Evolutionary conservation across 139 green algal species (phyloP).

Genomic region (Chlorella sp.): DNA sequence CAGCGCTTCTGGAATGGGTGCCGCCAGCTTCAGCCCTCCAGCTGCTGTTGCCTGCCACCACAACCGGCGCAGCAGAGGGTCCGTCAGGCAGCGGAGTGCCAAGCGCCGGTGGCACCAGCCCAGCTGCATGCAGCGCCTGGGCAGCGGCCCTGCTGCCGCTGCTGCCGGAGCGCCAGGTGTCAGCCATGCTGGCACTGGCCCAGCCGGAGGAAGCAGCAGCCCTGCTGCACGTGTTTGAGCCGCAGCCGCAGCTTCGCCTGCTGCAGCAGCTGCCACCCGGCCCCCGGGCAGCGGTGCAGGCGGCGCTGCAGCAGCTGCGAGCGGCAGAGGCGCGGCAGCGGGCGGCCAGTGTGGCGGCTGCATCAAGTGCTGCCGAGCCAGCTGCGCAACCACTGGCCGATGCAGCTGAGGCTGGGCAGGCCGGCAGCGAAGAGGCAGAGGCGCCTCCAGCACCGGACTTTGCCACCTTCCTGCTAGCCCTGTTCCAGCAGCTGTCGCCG

Average conservation of each 20-base stretch:
- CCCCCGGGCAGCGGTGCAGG: background rate
- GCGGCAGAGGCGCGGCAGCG: background rate
- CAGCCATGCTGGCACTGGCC: constrained; percentile 8
- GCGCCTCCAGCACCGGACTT: background rate
- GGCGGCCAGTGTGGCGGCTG: background rate
- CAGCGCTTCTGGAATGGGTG: background rate
- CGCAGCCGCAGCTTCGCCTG: background rate
- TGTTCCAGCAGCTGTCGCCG: constrained; percentile 11
- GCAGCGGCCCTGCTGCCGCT: background rate
- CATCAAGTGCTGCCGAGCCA: background rate
- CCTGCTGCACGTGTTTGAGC: background rate
- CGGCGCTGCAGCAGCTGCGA: background rate
- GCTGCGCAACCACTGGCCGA: background rate
- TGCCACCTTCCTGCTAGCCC: background rate
- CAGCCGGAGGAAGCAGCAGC: background rate
- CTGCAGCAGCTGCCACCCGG: background rate
- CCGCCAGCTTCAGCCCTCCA: background rate
- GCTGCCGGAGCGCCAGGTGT: background rate
- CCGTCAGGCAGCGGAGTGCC: background rate
- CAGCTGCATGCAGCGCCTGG: background rate
- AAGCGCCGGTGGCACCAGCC: background rate
- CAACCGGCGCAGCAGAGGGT: background rate
- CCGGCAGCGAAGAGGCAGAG: background rate
- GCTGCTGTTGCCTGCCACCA: background rate
- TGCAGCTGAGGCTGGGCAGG: background rate